phyloP scores from a whole-genome alignment of 2,329 filamentous ascomycete species.

The Cladosporium cucumerinum region DNA sequence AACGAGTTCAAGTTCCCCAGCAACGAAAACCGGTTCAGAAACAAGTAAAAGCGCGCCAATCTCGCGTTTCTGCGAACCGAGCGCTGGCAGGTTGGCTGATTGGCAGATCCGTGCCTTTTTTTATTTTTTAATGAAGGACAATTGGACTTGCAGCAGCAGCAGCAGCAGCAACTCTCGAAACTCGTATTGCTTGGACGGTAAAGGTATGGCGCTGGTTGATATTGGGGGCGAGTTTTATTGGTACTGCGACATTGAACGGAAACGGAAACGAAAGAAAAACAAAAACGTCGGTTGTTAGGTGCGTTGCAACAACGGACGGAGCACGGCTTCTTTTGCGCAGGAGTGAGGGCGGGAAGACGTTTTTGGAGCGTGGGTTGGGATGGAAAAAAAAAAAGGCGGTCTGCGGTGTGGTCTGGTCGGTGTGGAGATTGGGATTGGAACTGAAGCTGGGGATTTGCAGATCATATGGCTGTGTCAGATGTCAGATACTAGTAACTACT shows the following conservation, averaged over 20 bases:
- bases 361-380: not conserved
- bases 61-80: conserved; percentile 1
- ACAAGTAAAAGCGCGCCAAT: not conserved
- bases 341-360: not conserved
- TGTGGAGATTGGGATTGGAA: not conserved
- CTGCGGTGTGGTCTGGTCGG: not conserved
- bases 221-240: not conserved
- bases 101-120: not conserved
- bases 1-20: not conserved
- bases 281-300: not conserved
- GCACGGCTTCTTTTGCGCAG: not conserved
- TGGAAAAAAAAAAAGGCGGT: not conserved
- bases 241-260: not conserved
- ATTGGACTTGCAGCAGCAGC: too few species aligned
- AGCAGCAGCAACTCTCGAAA: not conserved
- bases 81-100: conserved; percentile 2
- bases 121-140: too few species aligned
- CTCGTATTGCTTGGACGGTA: not conserved
- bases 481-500: not conserved
- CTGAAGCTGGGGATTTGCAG: too few species aligned
- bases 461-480: not conserved
- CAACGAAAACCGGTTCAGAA: not conserved
- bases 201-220: not conserved
- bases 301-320: not conserved
- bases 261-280: too few species aligned